Evolutionary conservation across 352 stramenopile species (phyloP).

Genomic region (Phytophthora pinifolia): DNA sequence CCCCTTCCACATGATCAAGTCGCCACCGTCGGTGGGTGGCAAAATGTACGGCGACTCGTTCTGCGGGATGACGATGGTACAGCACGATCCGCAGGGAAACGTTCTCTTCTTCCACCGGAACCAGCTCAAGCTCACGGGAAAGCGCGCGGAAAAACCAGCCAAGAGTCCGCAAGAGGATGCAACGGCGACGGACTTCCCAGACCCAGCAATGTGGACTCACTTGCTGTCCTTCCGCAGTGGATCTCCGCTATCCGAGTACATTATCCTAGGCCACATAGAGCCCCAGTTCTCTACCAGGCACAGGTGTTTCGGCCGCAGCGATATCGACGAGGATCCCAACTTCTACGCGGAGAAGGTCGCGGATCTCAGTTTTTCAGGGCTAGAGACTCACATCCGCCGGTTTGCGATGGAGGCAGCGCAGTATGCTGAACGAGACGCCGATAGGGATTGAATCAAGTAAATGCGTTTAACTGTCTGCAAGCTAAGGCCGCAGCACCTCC

Average conservation of each 20-base stretch:
- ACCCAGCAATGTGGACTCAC: constrained; percentile 55
- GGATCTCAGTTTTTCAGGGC: constrained; percentile 4
- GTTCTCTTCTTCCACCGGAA: constrained; percentile 48
- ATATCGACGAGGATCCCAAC: neutral
- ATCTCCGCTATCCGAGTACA: constrained; percentile 33
- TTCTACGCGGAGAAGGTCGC: constrained; percentile 7
- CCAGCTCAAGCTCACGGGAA: constrained; percentile 27
- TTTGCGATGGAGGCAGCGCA: constrained; percentile 11
- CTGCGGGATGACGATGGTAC: constrained; percentile 44
- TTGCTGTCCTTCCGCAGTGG: constrained; percentile 51
- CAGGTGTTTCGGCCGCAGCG: constrained; percentile 45
- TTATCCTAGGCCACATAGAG: constrained; percentile 38
- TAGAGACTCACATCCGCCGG: constrained; percentile 6
- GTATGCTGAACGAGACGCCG: neutral
- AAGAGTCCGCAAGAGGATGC: neutral
- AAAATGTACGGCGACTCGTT: constrained; percentile 25
- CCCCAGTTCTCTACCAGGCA: constrained; percentile 30
- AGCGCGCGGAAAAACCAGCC: neutral
- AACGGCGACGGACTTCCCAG: constrained; percentile 13
- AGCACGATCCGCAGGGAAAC: constrained; percentile 27
- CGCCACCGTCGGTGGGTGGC: constrained; percentile 24
- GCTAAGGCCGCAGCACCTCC: neutral
- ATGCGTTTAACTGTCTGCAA: too few relatives aligned
- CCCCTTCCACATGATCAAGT: constrained; percentile 37
- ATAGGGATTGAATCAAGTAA: too few relatives aligned